Base-by-base conservation (phyloP, 2,329 filamentous ascomycete species). In the Graphium sp. region DNA sequence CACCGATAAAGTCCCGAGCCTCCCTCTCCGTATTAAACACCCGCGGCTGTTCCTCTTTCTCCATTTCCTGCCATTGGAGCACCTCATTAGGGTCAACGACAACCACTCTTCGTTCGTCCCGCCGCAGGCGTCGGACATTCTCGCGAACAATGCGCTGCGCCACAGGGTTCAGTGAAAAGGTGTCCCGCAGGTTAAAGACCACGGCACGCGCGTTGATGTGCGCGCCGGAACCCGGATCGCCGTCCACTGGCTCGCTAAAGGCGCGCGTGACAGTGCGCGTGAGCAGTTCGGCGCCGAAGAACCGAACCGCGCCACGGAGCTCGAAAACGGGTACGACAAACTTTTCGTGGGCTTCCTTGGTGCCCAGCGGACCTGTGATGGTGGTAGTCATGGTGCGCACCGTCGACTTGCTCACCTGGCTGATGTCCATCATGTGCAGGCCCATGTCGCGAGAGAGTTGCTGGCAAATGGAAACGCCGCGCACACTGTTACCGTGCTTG, bases 381-480 rank as follows among this genome's bases (percentile, higher is more conserved):
- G 44, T 49, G 5, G 42, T 41, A 6, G 46, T 37, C 2, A 42
- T 39, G 3, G 43, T 46, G 6, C 40, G 39, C 4, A 46, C 43
- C 0, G 44, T 49, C 1, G 46, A 43, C 11, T 40, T 29, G 5
- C 40, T 40, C 11, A 49, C 46, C 28, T 48, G 46, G 32, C 43
- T 46, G 3, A 46, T 43, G 14, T 48, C 46, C 45, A 48, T 48
- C 46, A 49, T 49, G 34, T 49, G 46, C 22, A 49, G 36, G 6
- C 46, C 46, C 46, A 49, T 47, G 8, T 49, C 46, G 6, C 36
- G 26, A 1, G 46, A 49, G 2, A 49, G 32, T 28, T 44, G 36
- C 28, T 49, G 37, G 27, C 44, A 49, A 6, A 49, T 48, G 6
- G 37, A 40, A 3, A 48, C 46, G 13, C 46, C 46, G 5, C 46